phyloP scores from a whole-genome alignment of 1,284 basidiomycete genomes.

The Irpex sp. region DNA sequence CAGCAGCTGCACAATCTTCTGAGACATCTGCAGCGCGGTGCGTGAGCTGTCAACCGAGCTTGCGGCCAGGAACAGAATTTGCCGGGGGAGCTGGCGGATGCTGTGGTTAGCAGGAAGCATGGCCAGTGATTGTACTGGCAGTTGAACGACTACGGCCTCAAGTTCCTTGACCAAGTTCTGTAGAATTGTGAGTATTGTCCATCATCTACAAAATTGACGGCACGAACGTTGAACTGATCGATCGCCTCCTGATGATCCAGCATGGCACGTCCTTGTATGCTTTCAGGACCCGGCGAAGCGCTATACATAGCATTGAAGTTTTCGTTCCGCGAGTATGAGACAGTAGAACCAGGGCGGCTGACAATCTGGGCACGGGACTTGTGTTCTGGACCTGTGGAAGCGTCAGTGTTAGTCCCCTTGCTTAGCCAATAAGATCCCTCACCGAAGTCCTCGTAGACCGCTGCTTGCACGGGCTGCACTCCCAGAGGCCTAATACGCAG shows the following conservation, averaged over 20 bases:
- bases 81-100: slow-evolving; percentile 78
- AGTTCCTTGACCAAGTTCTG: slow-evolving; percentile 67
- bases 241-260: slow-evolving; percentile 67
- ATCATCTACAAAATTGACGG: not conserved
- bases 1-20: slow-evolving; percentile 87
- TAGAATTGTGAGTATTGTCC: not conserved
- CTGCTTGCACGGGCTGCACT: slow-evolving; percentile 77
- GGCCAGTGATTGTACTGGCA: slow-evolving; percentile 63
- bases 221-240: slow-evolving; percentile 68
- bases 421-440: slow-evolving; percentile 21
- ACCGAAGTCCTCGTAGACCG: slow-evolving; percentile 97
- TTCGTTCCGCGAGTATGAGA: slow-evolving; percentile 48
- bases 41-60: slow-evolving; percentile 80
- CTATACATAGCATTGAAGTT: slow-evolving; percentile 43
- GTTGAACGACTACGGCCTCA: slow-evolving; percentile 72
- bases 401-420: not conserved
- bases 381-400: slow-evolving; percentile 31
- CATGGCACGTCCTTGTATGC: slow-evolving; percentile 31
- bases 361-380: slow-evolving; percentile 43
- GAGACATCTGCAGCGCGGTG: slow-evolving; percentile 89
- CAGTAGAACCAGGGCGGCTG: slow-evolving; percentile 65
- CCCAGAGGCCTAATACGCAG: slow-evolving; percentile 85
- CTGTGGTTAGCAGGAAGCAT: slow-evolving; percentile 81
- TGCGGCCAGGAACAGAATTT: slow-evolving; percentile 76
- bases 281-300: slow-evolving; percentile 49